Conservation (phyloP, 2,329 filamentous ascomycete species). For the Venturia carpophila region DNA sequence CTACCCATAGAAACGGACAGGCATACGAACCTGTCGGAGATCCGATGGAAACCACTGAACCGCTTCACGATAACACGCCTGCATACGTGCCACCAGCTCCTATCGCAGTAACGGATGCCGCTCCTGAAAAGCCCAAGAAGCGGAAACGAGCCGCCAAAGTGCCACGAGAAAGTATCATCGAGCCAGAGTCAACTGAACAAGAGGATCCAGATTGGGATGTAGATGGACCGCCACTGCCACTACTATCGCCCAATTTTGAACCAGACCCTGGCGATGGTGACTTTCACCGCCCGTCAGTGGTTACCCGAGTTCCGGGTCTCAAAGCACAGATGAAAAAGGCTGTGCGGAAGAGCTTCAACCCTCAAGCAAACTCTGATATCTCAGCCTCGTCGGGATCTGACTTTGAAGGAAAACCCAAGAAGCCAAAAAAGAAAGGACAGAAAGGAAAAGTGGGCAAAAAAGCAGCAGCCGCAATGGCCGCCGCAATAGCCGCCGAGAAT, state of each 20-base stretch:
- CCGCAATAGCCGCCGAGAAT: not conserved
- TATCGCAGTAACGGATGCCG: not conserved
- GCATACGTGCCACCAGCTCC: not conserved
- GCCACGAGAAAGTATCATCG: slow-evolving; percentile 7
- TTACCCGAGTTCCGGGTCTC: slow-evolving; percentile 14
- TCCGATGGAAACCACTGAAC: slow-evolving; percentile 16
- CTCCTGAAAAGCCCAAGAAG: slow-evolving; percentile 14
- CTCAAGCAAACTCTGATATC: not conserved
- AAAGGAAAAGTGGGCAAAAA: slow-evolving; percentile 1
- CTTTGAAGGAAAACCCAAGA: slow-evolving; percentile 8
- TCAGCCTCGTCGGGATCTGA: slow-evolving; percentile 14
- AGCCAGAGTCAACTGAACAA: slow-evolving; percentile 10
- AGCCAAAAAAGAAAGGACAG: slow-evolving; percentile 12
- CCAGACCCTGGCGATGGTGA: slow-evolving; percentile 17
- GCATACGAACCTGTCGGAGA: slow-evolving; percentile 9
- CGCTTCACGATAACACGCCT: not conserved
- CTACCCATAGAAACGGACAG: not conserved
- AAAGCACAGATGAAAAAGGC: slow-evolving; percentile 16
- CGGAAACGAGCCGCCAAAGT: slow-evolving; percentile 12
- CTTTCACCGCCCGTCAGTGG: slow-evolving; percentile 13
- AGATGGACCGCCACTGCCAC: slow-evolving; percentile 4
- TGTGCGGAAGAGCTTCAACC: not conserved
- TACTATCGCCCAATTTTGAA: slow-evolving; percentile 14
- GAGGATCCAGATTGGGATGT: slow-evolving; percentile 12
- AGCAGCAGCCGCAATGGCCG: not conserved